Conservation (phyloP, 768 basidiomycete genomes). For the Mycena maculata region DNA sequence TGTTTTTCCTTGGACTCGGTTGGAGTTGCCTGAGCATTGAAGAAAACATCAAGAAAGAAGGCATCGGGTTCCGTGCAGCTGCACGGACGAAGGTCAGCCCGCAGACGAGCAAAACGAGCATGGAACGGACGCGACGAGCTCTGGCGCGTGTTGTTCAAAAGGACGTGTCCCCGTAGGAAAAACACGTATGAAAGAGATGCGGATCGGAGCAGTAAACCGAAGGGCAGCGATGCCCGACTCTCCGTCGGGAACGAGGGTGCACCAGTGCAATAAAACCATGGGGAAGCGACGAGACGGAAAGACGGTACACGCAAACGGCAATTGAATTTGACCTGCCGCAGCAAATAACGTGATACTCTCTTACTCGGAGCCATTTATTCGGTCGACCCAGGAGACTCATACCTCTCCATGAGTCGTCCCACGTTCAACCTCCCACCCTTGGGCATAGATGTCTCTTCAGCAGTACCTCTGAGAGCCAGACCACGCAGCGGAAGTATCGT, state of each 20-base stretch:
- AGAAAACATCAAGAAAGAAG: slow-evolving; percentile 80
- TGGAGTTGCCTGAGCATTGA: slow-evolving; percentile 73
- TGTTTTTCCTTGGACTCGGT: slow-evolving; percentile 66
- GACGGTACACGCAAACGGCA: too few relatives aligned
- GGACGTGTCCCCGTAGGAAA: slow-evolving; percentile 75
- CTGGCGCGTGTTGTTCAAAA: slow-evolving; percentile 65
- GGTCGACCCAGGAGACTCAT: not conserved
- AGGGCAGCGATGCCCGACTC: slow-evolving; percentile 73
- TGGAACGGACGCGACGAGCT: slow-evolving; percentile 68
- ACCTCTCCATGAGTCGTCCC: slow-evolving; percentile 60
- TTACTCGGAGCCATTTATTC: not conserved
- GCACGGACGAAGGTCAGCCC: slow-evolving; percentile 25
- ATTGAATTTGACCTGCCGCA: too few relatives aligned
- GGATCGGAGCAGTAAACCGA: slow-evolving; percentile 76
- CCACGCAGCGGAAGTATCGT: slow-evolving; percentile 76
- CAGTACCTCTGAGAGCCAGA: slow-evolving; percentile 43
- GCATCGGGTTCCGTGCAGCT: slow-evolving; percentile 79
- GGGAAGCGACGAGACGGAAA: too few relatives aligned
- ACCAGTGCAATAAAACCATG: slow-evolving; percentile 76
- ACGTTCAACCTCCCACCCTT: slow-evolving; percentile 68
- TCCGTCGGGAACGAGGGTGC: slow-evolving; percentile 68
- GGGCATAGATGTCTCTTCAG: slow-evolving; percentile 47
- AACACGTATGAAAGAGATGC: slow-evolving; percentile 73
- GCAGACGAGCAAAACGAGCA: slow-evolving; percentile 6
- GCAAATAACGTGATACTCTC: not conserved